A percentile compares a stretch with the other conserved stretches of the same genome.
These are phyloP conservation scores for Ophiostoma triangulosporum DNA, from an alignment of 2,329 filamentous ascomycete genomes.

Conservation along the genomic window DNA sequence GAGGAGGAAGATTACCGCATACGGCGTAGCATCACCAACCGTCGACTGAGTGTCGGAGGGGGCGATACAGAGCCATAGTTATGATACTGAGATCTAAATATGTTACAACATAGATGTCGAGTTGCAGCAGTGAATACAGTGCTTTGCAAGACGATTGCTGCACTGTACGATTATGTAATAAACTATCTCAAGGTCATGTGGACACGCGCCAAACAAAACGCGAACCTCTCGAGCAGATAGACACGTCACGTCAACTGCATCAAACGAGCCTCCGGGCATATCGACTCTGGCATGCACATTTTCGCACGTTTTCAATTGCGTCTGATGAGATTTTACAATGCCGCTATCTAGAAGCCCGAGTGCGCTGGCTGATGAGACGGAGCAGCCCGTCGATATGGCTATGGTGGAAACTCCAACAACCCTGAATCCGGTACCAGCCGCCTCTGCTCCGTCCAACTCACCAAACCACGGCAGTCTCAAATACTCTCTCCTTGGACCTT, in stretches of 20 bases:
- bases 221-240: neutral
- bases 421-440: neutral
- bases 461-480: slow-evolving; percentile 45
- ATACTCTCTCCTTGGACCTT: slow-evolving; percentile 80
- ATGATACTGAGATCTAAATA: neutral
- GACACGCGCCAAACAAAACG: neutral
- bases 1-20: slow-evolving; percentile 30
- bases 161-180: neutral
- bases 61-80: neutral
- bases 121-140: too few relatives aligned
- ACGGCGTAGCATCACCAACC: slow-evolving; percentile 23
- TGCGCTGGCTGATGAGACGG: neutral
- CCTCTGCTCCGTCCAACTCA: neutral
- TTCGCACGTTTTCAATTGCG: too few relatives aligned
- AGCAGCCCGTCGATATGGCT: neutral
- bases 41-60: slow-evolving; percentile 16
- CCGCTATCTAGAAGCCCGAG: neutral
- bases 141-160: too few relatives aligned
- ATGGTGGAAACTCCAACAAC: neutral
- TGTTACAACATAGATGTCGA: too few relatives aligned
- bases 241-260: too few relatives aligned
- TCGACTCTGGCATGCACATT: neutral
- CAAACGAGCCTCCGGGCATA: neutral
- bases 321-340: neutral
- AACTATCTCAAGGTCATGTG: neutral